These are phyloP conservation scores for Mycena citricolor DNA, from an alignment of 1,284 basidiomycete species.

Conservation along the genomic window DNA sequence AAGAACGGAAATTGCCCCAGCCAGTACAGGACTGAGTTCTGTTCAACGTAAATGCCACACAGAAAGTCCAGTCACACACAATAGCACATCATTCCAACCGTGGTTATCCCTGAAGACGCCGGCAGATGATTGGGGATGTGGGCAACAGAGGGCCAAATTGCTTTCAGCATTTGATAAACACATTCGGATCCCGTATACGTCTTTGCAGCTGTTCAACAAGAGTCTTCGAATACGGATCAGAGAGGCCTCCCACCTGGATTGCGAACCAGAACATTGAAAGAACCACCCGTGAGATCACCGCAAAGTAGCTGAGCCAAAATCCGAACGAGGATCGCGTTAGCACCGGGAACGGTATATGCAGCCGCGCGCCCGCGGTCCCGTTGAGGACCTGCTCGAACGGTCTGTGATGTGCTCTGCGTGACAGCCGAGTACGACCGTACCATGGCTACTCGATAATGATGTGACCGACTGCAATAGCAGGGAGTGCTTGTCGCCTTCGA, in stretches of 20 bases:
- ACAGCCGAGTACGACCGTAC: constrained; percentile 1
- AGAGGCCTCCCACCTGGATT: constrained; percentile 11
- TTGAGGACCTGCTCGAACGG: constrained; percentile 63
- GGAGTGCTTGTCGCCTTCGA: constrained; percentile 56
- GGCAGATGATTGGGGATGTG: constrained; percentile 65
- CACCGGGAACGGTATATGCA: constrained; percentile 59
- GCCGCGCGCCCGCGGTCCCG: constrained; percentile 69
- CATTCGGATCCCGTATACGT: constrained; percentile 65
- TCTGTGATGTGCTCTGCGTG: too few species aligned
- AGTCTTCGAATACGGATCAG: background rate
- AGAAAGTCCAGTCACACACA: constrained; percentile 26
- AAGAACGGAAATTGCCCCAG: constrained; percentile 71
- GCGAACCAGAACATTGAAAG: constrained; percentile 73
- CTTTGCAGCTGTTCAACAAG: constrained; percentile 34
- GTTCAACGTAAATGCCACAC: background rate
- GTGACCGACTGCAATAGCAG: constrained; percentile 64
- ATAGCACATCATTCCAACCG: constrained; percentile 70
- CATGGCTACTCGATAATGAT: constrained; percentile 44
- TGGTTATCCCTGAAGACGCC: constrained; percentile 60
- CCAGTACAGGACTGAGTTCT: constrained; percentile 66
- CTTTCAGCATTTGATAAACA: constrained; percentile 72
- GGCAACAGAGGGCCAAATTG: constrained; percentile 74
- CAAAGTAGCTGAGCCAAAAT: constrained; percentile 78
- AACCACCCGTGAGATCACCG: constrained; percentile 69
- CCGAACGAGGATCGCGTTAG: constrained; percentile 77